Percentiles rank a stretch among this genome's conserved stretches.
These are phyloP conservation scores for Pythium dissimile DNA, from an alignment of 352 stramenopile species.

Conservation along the genomic window DNA sequence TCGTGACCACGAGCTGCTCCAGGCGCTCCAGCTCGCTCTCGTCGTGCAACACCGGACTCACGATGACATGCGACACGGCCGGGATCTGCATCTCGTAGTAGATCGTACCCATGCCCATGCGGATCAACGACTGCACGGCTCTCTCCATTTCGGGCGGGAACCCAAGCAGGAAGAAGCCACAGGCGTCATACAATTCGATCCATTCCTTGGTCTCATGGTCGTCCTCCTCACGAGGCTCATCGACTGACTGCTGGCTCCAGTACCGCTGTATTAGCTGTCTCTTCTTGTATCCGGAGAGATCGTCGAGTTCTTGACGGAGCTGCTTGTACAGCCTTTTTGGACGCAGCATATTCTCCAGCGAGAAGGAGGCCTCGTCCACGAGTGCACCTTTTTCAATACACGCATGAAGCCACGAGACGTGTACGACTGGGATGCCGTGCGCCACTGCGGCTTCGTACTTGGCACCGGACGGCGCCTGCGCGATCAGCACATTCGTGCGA, in stretches of 20 bases:
- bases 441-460: constrained; percentile 64
- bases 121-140: constrained; percentile 46
- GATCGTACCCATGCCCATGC: constrained; percentile 66
- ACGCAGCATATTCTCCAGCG: constrained; percentile 34
- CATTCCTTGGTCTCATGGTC: constrained; percentile 16
- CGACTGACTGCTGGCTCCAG: not conserved
- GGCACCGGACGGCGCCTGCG: constrained; percentile 42
- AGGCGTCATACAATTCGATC: constrained; percentile 67
- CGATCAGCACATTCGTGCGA: constrained; percentile 59
- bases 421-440: constrained; percentile 61
- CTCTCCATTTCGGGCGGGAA: constrained; percentile 40
- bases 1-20: constrained; percentile 27
- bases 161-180: constrained; percentile 53
- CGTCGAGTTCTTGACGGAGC: constrained; percentile 34
- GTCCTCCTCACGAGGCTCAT: too few species aligned
- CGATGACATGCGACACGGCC: constrained; percentile 68
- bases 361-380: constrained; percentile 46
- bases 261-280: constrained; percentile 31
- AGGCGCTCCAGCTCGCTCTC: constrained; percentile 28
- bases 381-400: constrained; percentile 47
- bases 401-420: constrained; percentile 69
- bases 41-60: constrained; percentile 48
- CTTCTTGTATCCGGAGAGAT: constrained; percentile 26
- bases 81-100: constrained; percentile 51
- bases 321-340: constrained; percentile 32